Evolutionary conservation across 2,329 filamentous ascomycete genomes (phyloP).

Genomic region (Madurella mycetomatis): DNA sequence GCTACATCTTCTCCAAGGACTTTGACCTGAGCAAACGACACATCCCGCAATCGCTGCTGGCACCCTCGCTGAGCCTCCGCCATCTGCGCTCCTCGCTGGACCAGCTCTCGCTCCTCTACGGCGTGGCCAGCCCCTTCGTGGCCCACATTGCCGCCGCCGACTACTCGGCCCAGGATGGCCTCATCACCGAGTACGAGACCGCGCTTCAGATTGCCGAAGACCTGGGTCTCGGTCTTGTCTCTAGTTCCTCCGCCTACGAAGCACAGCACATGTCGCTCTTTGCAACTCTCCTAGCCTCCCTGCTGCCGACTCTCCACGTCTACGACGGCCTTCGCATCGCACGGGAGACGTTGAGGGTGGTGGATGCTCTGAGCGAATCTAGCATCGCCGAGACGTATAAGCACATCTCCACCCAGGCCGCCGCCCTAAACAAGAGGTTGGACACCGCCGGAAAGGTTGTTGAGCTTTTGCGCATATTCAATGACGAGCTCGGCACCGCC

Average conservation of each 20-base stretch:
- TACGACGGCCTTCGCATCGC: constrained; percentile 73
- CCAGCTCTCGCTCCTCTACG: constrained; percentile 86
- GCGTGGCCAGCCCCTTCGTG: constrained; percentile 86
- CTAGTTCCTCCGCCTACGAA: constrained; percentile 83
- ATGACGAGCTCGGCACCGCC: constrained; percentile 86
- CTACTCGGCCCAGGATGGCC: constrained; percentile 63
- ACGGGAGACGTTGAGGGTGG: constrained; percentile 66
- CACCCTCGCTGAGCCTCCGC: constrained; percentile 75
- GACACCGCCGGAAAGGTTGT: constrained; percentile 67
- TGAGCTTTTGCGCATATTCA: constrained; percentile 69
- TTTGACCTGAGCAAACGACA: constrained; percentile 89
- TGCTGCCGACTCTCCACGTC: constrained; percentile 73
- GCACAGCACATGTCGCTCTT: constrained; percentile 85
- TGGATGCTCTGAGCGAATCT: constrained; percentile 63
- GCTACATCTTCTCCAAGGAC: constrained; percentile 97
- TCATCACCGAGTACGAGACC: constrained; percentile 83
- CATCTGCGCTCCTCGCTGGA: constrained; percentile 81
- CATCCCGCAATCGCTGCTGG: constrained; percentile 85
- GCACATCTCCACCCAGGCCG: constrained; percentile 56
- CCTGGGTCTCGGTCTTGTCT: constrained; percentile 78
- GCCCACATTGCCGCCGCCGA: constrained; percentile 90
- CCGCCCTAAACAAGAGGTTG: constrained; percentile 61
- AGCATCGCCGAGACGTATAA: constrained; percentile 63
- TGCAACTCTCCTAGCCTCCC: constrained; percentile 63
- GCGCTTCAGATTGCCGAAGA: constrained; percentile 82